phyloP scores from a whole-genome alignment of 1,284 basidiomycete species.

The Cutaneotrichosporon mucoides region DNA sequence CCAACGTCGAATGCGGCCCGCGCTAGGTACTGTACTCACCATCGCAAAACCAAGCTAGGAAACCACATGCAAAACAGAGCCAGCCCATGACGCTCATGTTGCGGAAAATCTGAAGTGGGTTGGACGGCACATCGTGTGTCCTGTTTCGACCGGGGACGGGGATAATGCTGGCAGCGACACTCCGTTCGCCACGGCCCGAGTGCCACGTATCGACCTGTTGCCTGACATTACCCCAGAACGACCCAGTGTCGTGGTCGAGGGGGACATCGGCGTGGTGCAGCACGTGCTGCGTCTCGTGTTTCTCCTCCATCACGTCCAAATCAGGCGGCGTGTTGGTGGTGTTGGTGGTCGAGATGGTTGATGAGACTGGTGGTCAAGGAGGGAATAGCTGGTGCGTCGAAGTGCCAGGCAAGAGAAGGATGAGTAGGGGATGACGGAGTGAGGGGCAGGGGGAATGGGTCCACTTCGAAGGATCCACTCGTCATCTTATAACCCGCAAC shows the following conservation, averaged over 20 bases:
- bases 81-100: conserved; percentile 13
- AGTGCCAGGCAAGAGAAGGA: no score
- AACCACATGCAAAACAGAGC: conserved; percentile 51
- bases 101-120: conserved; percentile 46
- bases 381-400: no score
- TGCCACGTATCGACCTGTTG: conserved; percentile 40
- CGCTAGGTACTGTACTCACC: neutral
- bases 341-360: no score
- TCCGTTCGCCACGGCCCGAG: conserved; percentile 31
- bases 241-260: neutral
- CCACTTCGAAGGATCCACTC: no score
- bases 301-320: neutral
- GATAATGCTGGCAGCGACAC: conserved; percentile 28
- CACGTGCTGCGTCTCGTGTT: neutral
- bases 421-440: no score
- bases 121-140: conserved; percentile 26
- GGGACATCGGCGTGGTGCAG: neutral
- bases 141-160: conserved; percentile 19
- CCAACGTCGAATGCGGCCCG: no score
- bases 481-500: no score
- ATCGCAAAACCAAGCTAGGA: conserved; percentile 59
- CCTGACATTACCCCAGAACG: conserved; percentile 9
- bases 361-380: no score
- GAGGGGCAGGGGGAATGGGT: no score
- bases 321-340: no score